Evolutionary conservation across 2,329 filamentous ascomycete species (phyloP), one percentile per base, ranked within the genome.

Genomic region (Microdochium trichocladiopsis): DNA sequence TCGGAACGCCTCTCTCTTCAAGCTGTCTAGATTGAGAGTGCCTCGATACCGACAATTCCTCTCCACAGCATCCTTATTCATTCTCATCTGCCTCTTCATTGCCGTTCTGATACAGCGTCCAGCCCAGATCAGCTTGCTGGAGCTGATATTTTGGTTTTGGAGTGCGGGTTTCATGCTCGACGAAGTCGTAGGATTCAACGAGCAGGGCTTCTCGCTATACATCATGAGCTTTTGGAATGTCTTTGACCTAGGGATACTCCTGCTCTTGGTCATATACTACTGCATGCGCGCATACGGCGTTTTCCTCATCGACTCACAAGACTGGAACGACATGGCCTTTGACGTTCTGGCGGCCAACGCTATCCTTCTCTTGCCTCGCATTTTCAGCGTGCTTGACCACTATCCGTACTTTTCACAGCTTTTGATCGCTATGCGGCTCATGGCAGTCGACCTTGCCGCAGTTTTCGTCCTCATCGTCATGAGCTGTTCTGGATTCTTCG

Each of bases 141-240:
- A 97, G 67, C 75, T 96, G 16, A 68, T 96, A 12, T 96, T 97
- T 70, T 97, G 93, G 93, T 90, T 96, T 68, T 97, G 93, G 92
- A 95, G 90, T 64, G 90, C 90, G 24, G 93, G 93, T 1, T 96
- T 95, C 69, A 95, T 96, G 90, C 82, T 96, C 28, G 93, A 96
- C 63, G 93, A 96, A 69, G 80, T 97, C 22, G 91, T 96, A 18
- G 92, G 92, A 11, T 96, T 96, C 75, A 96, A 92, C 59, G 93
- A 97, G 68, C 91, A 96, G 69, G 93, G 93, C 2, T 96, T 96
- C 66, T 92, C 91, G 36, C 80, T 97, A 25, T 97, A 96, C 70
- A 90, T 96, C 63, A 93, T 96, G 84, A 95, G 90, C 66, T 94
- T 96, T 67, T 96, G 93, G 93, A 96, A 96, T 67, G 83, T 92